A percentile compares a stretch with the other conserved stretches of the same genome.
Evolutionary conservation across 805 yeast genomes (phyloP).

Genomic region (Hagleromyces aurorensis): DNA sequence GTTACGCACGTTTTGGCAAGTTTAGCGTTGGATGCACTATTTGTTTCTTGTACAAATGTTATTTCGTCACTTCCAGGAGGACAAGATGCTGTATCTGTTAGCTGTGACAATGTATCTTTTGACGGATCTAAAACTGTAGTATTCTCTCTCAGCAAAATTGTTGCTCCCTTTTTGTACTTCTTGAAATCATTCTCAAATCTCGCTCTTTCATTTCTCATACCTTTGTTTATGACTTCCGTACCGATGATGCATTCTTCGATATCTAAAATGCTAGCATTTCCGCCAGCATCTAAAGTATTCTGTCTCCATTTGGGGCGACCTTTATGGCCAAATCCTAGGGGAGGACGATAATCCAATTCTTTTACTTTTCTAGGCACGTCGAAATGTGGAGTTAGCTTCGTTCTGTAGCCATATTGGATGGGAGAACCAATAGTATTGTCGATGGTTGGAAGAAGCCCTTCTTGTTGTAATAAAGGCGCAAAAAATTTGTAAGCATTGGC

Average conservation of each 20-base stretch:
- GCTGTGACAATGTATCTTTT: slow-evolving; percentile 27
- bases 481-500: slow-evolving; percentile 73
- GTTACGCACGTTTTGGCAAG: slow-evolving; percentile 69
- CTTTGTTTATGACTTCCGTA: slow-evolving; percentile 66
- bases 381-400: slow-evolving; percentile 94
- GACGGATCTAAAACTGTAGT: slow-evolving; percentile 36
- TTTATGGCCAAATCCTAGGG: slow-evolving; percentile 83
- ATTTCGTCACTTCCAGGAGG: slow-evolving; percentile 34
- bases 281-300: slow-evolving; percentile 40
- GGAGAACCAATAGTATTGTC: slow-evolving; percentile 71
- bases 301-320: slow-evolving; percentile 69
- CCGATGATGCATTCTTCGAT: slow-evolving; percentile 94
- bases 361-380: slow-evolving; percentile 54
- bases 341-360: slow-evolving; percentile 43
- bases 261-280: slow-evolving; percentile 63
- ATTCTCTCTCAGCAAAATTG: slow-evolving; percentile 76
- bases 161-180: slow-evolving; percentile 69
- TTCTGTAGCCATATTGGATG: slow-evolving; percentile 65
- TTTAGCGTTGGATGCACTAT: slow-evolving; percentile 25
- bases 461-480: slow-evolving; percentile 46
- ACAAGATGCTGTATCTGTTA: slow-evolving; percentile 40
- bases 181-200: slow-evolving; percentile 41
- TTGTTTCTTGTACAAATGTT: slow-evolving; percentile 30
- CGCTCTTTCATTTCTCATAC: slow-evolving; percentile 60
- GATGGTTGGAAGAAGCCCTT: slow-evolving; percentile 48